A percentile compares a stretch with the other conserved stretches of the same genome.
Evolutionary conservation across 768 basidiomycete species (phyloP).

Genomic region (Mycena sanguinolenta): DNA sequence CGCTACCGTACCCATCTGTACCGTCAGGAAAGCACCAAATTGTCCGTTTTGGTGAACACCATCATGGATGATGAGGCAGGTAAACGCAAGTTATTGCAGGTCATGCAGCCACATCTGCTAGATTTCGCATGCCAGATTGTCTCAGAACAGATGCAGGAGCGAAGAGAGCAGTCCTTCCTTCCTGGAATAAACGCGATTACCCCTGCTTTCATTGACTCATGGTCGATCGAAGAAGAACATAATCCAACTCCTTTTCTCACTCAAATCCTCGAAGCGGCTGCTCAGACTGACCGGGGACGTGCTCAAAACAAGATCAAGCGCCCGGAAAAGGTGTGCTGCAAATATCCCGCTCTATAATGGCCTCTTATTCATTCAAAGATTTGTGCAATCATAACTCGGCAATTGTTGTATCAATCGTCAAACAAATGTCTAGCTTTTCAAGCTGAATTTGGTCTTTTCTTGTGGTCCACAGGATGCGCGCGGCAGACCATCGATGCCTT

Average conservation of each 20-base stretch:
- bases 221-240: neutral
- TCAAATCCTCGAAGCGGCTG: neutral
- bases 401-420: constrained; percentile 25
- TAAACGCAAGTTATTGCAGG: neutral
- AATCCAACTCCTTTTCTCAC: neutral
- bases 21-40: neutral
- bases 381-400: constrained; percentile 24
- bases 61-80: too few relatives aligned
- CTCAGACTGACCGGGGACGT: neutral
- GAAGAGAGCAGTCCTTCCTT: too few relatives aligned
- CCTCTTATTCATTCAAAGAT: constrained; percentile 23
- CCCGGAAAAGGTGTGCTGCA: neutral
- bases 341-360: neutral
- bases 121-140: too few relatives aligned
- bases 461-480: constrained; percentile 27
- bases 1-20: constrained; percentile 13
- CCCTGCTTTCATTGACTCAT: too few relatives aligned
- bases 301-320: constrained; percentile 13
- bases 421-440: constrained; percentile 29
- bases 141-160: too few relatives aligned
- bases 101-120: neutral
- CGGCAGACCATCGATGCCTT: constrained; percentile 34
- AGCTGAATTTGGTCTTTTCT: constrained; percentile 27
- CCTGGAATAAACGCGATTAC: too few relatives aligned
- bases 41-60: constrained; percentile 2